Percentiles rank a stretch among this genome's conserved stretches.
Conservation (phyloP, 106 monocot genomes). For the Cymbidium sinense region DNA sequence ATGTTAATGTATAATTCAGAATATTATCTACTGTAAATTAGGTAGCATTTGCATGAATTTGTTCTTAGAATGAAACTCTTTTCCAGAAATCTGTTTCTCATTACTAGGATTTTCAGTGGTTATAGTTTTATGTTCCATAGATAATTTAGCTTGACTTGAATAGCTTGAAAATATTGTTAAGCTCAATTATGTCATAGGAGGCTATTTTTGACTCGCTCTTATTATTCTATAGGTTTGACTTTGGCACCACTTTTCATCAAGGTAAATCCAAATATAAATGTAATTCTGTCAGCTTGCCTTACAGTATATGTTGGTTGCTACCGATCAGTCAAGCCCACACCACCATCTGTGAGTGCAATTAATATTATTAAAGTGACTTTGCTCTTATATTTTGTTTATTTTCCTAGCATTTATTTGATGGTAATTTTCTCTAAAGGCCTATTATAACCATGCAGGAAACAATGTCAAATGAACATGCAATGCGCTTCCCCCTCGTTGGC, state of each 20-base stretch:
- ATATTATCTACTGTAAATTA: background rate
- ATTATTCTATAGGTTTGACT: conserved; percentile 52
- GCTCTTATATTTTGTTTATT: background rate
- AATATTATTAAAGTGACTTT: background rate
- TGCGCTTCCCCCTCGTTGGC: conserved; percentile 94
- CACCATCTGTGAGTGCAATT: conserved; percentile 55
- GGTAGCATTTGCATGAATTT: background rate
- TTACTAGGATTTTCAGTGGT: background rate
- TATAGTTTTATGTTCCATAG: background rate
- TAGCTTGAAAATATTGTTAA: background rate
- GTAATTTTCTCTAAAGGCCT: background rate
- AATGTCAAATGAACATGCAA: conserved; percentile 96
- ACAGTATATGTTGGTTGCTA: conserved; percentile 96
- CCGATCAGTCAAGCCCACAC: conserved; percentile 90
- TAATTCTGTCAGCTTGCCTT: conserved; percentile 87
- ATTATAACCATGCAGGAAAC: conserved; percentile 60
- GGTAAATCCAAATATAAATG: conserved; percentile 89
- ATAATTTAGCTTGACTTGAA: background rate
- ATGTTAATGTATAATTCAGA: background rate
- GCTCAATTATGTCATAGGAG: background rate
- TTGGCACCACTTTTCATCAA: conserved; percentile 72
- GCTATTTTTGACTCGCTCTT: background rate
- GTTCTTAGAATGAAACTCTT: background rate
- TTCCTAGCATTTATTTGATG: background rate
- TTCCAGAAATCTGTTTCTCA: background rate